A percentile compares a stretch with the other conserved stretches of the same genome.
Conservation (phyloP, 306 rosid species). For the Rosa rugosa region DNA sequence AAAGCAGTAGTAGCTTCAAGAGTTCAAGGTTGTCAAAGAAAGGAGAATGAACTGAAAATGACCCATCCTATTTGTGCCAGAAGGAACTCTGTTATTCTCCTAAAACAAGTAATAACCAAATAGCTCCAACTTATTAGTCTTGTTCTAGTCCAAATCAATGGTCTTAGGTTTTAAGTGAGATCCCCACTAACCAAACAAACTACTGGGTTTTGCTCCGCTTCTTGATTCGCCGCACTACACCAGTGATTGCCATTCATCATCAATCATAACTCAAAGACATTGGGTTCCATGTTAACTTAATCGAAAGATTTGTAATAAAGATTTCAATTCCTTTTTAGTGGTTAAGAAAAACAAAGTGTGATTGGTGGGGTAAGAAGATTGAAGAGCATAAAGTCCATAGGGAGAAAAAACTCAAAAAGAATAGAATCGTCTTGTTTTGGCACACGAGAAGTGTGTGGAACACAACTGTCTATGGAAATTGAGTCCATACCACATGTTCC, state of each 20-base stretch:
- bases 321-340: not conserved
- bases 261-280: not conserved
- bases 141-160: not conserved
- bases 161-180: not conserved
- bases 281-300: not conserved
- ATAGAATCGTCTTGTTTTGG: slow-evolving; percentile 20
- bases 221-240: not conserved
- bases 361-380: not conserved
- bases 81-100: not conserved
- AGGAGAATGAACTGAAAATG: slow-evolving; percentile 14
- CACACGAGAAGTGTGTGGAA: not conserved
- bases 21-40: not conserved
- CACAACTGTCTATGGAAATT: slow-evolving; percentile 12
- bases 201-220: not conserved
- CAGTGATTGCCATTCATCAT: not conserved
- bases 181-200: not conserved
- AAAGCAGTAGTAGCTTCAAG: not conserved
- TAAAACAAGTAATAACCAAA: not conserved
- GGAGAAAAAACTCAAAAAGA: slow-evolving; percentile 21
- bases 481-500: slow-evolving; percentile 15
- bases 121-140: not conserved
- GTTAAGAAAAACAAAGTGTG: not conserved
- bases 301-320: not conserved
- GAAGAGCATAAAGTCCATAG: not conserved
- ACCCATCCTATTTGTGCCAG: not conserved